Percentiles rank a stretch among this genome's conserved stretches.
Conservation (phyloP, 2,329 filamentous ascomycete genomes). For the Xylaria polymorpha region DNA sequence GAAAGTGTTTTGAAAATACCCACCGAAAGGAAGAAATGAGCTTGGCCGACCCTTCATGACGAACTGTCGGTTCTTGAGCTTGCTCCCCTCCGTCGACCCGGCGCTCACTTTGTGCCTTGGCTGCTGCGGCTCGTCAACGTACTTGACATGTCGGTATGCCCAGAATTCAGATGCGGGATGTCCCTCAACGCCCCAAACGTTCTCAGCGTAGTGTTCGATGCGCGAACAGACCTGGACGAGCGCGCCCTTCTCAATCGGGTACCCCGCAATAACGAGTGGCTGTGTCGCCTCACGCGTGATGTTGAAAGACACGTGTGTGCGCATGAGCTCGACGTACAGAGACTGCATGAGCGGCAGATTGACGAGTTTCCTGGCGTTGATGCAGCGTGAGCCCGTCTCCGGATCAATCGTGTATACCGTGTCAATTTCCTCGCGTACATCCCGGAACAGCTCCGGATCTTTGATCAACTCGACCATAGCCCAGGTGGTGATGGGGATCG, state of each 20-base stretch:
- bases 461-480: not conserved
- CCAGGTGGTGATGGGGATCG: not conserved
- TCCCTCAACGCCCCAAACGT: constrained; percentile 26
- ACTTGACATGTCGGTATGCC: constrained; percentile 26
- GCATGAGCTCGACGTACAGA: not conserved
- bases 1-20: no score
- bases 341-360: constrained; percentile 10
- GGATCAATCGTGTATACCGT: not conserved
- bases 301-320: not conserved
- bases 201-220: constrained; percentile 13
- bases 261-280: not conserved
- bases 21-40: constrained; percentile 26
- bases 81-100: no score
- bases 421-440: not conserved
- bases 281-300: not conserved
- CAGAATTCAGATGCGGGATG: constrained; percentile 37
- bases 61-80: not conserved
- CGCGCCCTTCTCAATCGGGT: not conserved
- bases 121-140: constrained; percentile 2
- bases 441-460: not conserved
- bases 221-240: not conserved
- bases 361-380: not conserved
- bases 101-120: no score
- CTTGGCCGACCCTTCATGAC: constrained; percentile 6
- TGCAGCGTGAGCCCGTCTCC: not conserved